Conservation (phyloP, 495 filamentous ascomycete genomes). For the Cladorrhinum samala region DNA sequence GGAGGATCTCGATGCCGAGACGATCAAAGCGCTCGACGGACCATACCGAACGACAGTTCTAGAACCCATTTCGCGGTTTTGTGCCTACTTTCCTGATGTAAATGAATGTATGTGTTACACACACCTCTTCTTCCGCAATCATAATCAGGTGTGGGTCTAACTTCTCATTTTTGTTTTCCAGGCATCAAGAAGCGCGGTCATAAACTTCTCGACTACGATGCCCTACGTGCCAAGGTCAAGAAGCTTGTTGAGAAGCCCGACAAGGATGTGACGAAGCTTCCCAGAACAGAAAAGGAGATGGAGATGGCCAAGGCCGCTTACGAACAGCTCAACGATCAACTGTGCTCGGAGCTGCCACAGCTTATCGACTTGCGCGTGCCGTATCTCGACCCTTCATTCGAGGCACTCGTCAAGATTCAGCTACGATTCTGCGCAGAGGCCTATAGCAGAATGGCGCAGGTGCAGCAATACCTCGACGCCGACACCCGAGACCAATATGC, state of each 20-base stretch:
- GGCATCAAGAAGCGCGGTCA: constrained; percentile 96
- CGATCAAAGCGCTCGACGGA: constrained; percentile 96
- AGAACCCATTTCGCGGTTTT: constrained; percentile 91
- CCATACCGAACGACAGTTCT: constrained; percentile 91
- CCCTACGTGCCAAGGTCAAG: constrained; percentile 91
- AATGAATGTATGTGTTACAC: constrained; percentile 71
- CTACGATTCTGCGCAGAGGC: constrained; percentile 96
- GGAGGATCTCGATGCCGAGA: constrained; percentile 94
- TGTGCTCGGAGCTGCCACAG: constrained; percentile 89
- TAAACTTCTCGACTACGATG: constrained; percentile 96
- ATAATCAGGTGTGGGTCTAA: too few species aligned
- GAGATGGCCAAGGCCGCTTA: constrained; percentile 91
- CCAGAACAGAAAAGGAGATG: constrained; percentile 86
- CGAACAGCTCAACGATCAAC: constrained; percentile 91
- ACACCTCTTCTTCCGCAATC: too few species aligned
- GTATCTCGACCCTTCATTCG: constrained; percentile 93
- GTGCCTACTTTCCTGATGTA: constrained; percentile 97
- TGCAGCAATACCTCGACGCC: constrained; percentile 97
- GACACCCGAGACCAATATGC: constrained; percentile 96
- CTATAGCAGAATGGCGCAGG: constrained; percentile 94
- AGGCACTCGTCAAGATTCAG: constrained; percentile 98
- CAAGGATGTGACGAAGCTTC: constrained; percentile 93
- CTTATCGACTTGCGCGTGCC: constrained; percentile 95
- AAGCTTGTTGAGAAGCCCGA: constrained; percentile 96
- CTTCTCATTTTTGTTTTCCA: constrained; percentile 18